Conservation (phyloP, 768 basidiomycete genomes). For the Pulveroboletus ravenelii region DNA sequence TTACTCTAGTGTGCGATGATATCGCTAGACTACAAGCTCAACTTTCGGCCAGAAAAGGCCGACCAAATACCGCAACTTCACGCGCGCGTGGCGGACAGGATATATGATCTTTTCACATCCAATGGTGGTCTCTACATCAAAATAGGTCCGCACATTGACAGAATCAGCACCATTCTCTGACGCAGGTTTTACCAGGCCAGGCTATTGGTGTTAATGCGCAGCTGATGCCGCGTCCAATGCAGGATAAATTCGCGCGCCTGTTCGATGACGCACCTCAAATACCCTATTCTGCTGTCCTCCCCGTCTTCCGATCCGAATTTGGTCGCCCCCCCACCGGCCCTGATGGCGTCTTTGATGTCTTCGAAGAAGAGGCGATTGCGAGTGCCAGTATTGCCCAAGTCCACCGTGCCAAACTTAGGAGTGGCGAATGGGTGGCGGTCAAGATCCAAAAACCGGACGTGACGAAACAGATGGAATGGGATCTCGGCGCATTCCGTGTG, state of each 20-base stretch:
- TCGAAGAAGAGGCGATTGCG: constrained; percentile 73
- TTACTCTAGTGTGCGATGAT: constrained; percentile 56
- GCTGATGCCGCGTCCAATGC: constrained; percentile 76
- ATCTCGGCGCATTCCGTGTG: constrained; percentile 61
- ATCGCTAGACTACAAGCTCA: constrained; percentile 80
- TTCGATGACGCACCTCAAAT: constrained; percentile 90
- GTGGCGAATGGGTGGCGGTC: constrained; percentile 74
- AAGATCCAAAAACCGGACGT: constrained; percentile 93
- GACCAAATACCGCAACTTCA: constrained; percentile 78
- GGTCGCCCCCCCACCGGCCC: constrained; percentile 61
- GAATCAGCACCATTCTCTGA: background rate
- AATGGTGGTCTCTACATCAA: constrained; percentile 89
- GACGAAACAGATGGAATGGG: constrained; percentile 80
- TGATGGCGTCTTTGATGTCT: constrained; percentile 70
- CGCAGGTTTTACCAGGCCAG: constrained; percentile 42
- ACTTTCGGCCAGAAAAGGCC: constrained; percentile 71
- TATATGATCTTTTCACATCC: constrained; percentile 70
- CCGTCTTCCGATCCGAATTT: constrained; percentile 67
- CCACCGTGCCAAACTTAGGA: constrained; percentile 64
- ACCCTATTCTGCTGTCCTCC: constrained; percentile 60
- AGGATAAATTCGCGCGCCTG: constrained; percentile 73
- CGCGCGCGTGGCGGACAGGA: constrained; percentile 73
- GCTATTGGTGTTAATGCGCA: constrained; percentile 83
- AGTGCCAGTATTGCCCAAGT: constrained; percentile 94
- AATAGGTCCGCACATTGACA: constrained; percentile 44